These are phyloP conservation scores for Dendrobium officinale DNA, from an alignment of 106 monocot genomes.

Conservation along the genomic window DNA sequence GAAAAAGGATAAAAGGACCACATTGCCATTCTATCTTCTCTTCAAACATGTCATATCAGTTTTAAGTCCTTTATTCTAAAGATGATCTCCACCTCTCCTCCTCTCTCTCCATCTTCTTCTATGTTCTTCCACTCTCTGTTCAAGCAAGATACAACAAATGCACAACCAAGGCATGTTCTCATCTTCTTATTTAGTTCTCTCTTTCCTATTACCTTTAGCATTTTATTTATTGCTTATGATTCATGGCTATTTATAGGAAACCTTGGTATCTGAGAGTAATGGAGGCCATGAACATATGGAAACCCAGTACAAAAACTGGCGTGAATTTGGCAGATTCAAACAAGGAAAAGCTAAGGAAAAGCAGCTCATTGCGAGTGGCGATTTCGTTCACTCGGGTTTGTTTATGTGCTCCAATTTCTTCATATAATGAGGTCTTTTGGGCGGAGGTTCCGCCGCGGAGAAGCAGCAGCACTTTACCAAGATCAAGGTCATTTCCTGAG, in stretches of 20 bases:
- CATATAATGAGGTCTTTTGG: constrained; percentile 52
- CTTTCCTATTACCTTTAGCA: too few species aligned
- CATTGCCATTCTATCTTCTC: too few species aligned
- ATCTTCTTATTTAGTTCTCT: background rate
- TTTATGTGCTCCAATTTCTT: constrained; percentile 72
- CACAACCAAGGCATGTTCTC: constrained; percentile 39
- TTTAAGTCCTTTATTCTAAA: too few species aligned
- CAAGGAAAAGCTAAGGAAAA: constrained; percentile 43
- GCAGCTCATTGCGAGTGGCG: constrained; percentile 44
- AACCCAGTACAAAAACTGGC: constrained; percentile 13
- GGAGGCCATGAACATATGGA: constrained; percentile 46
- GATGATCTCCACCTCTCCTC: constrained; percentile 7
- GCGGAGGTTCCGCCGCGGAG: constrained; percentile 37
- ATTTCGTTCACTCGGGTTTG: constrained; percentile 69
- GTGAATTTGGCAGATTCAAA: background rate
- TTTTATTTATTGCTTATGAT: too few species aligned
- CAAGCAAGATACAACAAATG: constrained; percentile 41
- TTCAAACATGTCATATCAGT: too few species aligned
- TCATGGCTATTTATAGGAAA: constrained; percentile 19
- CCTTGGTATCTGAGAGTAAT: constrained; percentile 51
- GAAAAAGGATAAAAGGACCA: too few species aligned
- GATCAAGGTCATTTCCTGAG: constrained; percentile 32
- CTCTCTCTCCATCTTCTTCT: constrained; percentile 1
- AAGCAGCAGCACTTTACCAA: constrained; percentile 47
- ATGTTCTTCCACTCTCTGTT: constrained; percentile 50